These are phyloP conservation scores for Emmonsiellopsis sp. DNA, from an alignment of 2,329 filamentous ascomycete species.

Conservation along the genomic window DNA sequence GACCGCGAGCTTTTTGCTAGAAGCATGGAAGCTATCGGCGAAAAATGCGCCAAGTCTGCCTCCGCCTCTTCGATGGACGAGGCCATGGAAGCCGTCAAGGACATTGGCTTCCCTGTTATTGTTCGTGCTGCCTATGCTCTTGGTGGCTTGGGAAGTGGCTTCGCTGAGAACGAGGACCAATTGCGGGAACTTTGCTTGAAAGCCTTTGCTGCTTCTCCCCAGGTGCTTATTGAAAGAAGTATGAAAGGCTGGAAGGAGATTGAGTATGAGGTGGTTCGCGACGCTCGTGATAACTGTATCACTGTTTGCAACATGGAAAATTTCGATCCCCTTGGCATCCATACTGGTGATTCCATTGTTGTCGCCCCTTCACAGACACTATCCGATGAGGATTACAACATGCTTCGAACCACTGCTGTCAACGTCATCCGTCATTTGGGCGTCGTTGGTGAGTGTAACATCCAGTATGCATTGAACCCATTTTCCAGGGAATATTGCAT, in stretches of 20 bases:
- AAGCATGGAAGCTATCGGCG: slow-evolving; percentile 96
- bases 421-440: slow-evolving; percentile 96
- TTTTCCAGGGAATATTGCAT: slow-evolving; percentile 96
- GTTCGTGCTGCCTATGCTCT: slow-evolving; percentile 93
- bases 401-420: slow-evolving; percentile 92
- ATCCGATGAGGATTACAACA: slow-evolving; percentile 97
- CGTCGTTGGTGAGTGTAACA: slow-evolving; percentile 97
- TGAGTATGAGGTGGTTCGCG: slow-evolving; percentile 95
- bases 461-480: slow-evolving; percentile 94
- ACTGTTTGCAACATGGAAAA: slow-evolving; percentile 99
- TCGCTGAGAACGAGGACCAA: slow-evolving; percentile 78
- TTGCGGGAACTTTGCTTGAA: slow-evolving; percentile 84
- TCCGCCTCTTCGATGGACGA: slow-evolving; percentile 84
- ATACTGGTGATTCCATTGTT: slow-evolving; percentile 96
- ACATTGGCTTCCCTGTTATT: slow-evolving; percentile 94
- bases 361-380: slow-evolving; percentile 95
- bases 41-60: slow-evolving; percentile 95
- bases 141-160: slow-evolving; percentile 89
- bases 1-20: slow-evolving; percentile 95
- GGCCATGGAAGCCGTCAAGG: slow-evolving; percentile 75
- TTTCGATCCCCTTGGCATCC: slow-evolving; percentile 95
- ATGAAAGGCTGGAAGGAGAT: slow-evolving; percentile 99
- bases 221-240: slow-evolving; percentile 91
- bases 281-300: slow-evolving; percentile 94
- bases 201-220: slow-evolving; percentile 87